Conservation (phyloP, 352 stramenopile genomes). For the Hyaloperonospora arabidopsidis region DNA sequence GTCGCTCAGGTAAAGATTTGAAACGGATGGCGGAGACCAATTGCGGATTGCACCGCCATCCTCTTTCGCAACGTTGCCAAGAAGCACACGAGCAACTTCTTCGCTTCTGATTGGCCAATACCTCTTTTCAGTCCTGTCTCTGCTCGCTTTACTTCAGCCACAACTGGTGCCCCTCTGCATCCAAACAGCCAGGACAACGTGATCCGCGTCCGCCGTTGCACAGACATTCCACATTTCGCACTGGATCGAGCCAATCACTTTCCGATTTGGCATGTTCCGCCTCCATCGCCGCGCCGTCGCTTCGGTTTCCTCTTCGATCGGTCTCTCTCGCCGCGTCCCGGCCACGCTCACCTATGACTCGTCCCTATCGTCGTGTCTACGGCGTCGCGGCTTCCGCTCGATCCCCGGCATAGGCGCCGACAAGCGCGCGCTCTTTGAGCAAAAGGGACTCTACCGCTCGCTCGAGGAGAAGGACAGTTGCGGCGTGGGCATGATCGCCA, state of each 20-base stretch:
- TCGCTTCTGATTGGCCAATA: slow-evolving; percentile 9
- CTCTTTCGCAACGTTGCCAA: neutral
- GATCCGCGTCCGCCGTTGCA: slow-evolving; percentile 12
- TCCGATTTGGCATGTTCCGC: slow-evolving; percentile 34
- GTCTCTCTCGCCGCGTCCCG: slow-evolving; percentile 18
- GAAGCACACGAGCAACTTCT: slow-evolving; percentile 3
- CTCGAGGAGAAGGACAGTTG: slow-evolving; percentile 72
- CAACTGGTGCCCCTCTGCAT: slow-evolving; percentile 10
- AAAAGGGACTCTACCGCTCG: slow-evolving; percentile 50
- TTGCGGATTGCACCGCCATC: no score
- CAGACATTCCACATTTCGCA: slow-evolving; percentile 12
- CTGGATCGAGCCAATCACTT: slow-evolving; percentile 12
- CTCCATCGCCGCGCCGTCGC: slow-evolving; percentile 30
- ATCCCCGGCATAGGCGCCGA: slow-evolving; percentile 38
- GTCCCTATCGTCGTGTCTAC: slow-evolving; percentile 8
- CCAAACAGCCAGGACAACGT: slow-evolving; percentile 16
- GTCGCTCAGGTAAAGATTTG: no score
- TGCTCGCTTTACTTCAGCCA: slow-evolving; percentile 16
- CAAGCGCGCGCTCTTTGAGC: slow-evolving; percentile 50
- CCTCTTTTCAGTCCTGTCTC: slow-evolving; percentile 2
- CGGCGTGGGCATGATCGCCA: slow-evolving; percentile 93
- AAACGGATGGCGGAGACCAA: slow-evolving; percentile 1
- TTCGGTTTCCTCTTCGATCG: slow-evolving; percentile 18
- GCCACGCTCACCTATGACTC: neutral
- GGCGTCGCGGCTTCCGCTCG: slow-evolving; percentile 35